Base-by-base conservation (phyloP, 192 early-diverging fungal species). In the Mortierella antarctica region DNA sequence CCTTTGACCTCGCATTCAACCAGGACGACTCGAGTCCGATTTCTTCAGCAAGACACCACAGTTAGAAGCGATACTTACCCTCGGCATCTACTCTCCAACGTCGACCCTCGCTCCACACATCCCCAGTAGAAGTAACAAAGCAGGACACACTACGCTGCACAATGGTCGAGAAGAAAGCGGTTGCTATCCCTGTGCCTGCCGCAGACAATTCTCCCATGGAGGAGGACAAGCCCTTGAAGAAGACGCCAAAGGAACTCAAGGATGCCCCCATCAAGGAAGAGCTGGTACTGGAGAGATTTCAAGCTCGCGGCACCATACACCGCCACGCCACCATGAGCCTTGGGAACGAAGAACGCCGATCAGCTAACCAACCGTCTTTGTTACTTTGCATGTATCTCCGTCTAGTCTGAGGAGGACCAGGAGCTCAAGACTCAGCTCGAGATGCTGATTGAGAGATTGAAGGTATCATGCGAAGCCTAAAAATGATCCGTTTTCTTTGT, bases 321-420 rank as follows among this genome's bases (percentile, higher is more conserved):
- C 31, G 31, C 31, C 31, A 31, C 31, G 31, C 31, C 31, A 31
- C 31, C 31, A 31, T 31, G 31, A 31, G 31, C 31, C 31, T 31
- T 2, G 31, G 31, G 31, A 31, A 3, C 31, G 31, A 31, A 31
- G 31, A 2, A 31, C 1, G 31, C 31, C 0, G 31, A 40, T 39
- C 15, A 39, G 13, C 39, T 46, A 56, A 65, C 54, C 5, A 23
- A 18, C 13, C 39, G 10, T 7, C 31, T 47, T 9, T 20, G 15
- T 50, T 14, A 17, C 18, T 62, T 42, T 18, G 39, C 23, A 5
- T 42, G n/a, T 23, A 23, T 31, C 20, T 59, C 5, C 44, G 14
- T 31, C 17, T 79, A 96, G 97, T 96, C 95, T 42, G 98, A 99
- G 86, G 98, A 99, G 85, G 98, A 99, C 87, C 91, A 92, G 75